phyloP scores from a whole-genome alignment of 2,329 filamentous ascomycete genomes.

The Sporothrix brunneoviolacea region DNA sequence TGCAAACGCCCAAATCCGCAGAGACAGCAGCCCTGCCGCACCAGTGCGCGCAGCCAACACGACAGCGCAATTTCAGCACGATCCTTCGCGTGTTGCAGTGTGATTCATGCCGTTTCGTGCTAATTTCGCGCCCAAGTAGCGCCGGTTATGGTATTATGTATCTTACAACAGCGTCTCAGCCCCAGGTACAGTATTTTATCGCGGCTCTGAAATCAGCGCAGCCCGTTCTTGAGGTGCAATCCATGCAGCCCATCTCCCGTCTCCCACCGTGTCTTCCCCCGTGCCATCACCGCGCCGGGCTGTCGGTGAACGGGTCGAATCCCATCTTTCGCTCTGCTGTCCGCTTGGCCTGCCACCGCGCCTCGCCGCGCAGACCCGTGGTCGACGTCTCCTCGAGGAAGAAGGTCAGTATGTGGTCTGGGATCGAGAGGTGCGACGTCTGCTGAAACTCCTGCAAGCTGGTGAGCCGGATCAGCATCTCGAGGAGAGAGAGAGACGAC shows the following conservation, averaged over 20 bases:
- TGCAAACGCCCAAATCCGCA: neutral
- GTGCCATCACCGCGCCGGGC: conserved; percentile 22
- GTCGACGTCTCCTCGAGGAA: conserved; percentile 63
- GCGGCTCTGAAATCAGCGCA: neutral
- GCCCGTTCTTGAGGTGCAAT: neutral
- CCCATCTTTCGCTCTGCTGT: conserved; percentile 45
- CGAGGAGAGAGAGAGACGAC: conserved; percentile 65
- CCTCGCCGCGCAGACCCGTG: conserved; percentile 42
- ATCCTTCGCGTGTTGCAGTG: neutral
- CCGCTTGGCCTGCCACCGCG: conserved; percentile 36
- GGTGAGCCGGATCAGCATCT: conserved; percentile 79
- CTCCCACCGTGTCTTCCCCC: too few relatives aligned
- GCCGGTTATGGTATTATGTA: neutral
- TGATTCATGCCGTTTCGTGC: neutral
- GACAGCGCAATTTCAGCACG: neutral
- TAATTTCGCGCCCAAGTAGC: neutral
- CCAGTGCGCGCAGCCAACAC: too few relatives aligned
- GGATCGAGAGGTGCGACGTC: conserved; percentile 78
- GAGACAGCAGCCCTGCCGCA: neutral
- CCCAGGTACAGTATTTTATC: too few relatives aligned
- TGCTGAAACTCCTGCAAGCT: conserved; percentile 91
- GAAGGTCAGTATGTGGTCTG: conserved; percentile 82
- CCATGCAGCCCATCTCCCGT: neutral
- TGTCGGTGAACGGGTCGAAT: conserved; percentile 51
- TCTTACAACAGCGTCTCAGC: neutral